Evolutionary conservation across 2,329 filamentous ascomycete species (phyloP), one percentile per base, ranked within the genome.

Genomic region (Microsporum canis): DNA sequence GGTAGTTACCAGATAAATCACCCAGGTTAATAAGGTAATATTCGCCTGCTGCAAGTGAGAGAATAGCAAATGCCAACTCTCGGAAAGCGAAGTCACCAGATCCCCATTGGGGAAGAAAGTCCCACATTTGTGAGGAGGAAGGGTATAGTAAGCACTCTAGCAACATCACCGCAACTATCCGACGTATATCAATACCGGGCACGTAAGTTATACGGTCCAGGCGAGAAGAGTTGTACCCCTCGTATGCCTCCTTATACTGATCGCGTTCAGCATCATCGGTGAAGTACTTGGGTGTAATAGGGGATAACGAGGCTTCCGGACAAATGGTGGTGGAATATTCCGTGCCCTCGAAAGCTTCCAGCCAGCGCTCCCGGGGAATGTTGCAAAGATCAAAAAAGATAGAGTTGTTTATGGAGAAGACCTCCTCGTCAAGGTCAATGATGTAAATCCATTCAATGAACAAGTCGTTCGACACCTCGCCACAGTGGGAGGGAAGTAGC

Each of bases 21-120:
- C 3, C 3, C 1, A 29, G 23, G 14, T 56, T 23, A 36, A n/a
- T n/a, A 12, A 43, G 12, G 57, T 29, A 33, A 23, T 45, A 58
- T 33, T 58, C 27, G 8, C 57, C 38, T 27, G 57, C 57, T 27
- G 57, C 57, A n/a, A 58, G 38, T 29, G 36, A 58, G n/a, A 58
- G 39, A 31, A 58, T 38, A 33, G 57, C 57, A 45, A 58, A 58
- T 2, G 57, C 57, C 29, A 58, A 4, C 7, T 58, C 57, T 10
- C 31, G 36, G 14, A 58, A 58, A n/a, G 57, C 57, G 29, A 58
- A 58, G 39, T 41, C 34, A 6, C 23, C 23, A 58, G n/a, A 23
- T 17, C 38, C 39, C 57, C 53, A 56, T 56, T 56, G 53, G 36
- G 53, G 14, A 38, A 38, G 14, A 39, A 17, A 56, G 6, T 56